Conservation (phyloP, 768 basidiomycete species). For the Pisolithus marmoratus region DNA sequence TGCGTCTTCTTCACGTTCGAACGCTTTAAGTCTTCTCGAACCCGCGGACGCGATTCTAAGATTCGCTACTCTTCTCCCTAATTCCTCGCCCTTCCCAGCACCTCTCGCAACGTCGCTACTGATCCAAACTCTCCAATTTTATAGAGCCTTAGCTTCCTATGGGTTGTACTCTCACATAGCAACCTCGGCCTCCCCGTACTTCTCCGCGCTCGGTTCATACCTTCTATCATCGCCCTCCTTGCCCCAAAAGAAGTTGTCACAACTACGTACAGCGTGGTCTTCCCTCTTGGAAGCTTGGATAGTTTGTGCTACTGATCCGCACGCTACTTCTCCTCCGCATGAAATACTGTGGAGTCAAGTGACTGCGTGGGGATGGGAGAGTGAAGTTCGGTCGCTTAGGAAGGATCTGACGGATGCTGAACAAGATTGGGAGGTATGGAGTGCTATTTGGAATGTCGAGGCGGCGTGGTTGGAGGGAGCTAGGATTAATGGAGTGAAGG, state of each 20-base stretch:
- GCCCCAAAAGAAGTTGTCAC: not conserved
- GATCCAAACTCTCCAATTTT: slow-evolving; percentile 54
- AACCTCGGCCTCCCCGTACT: slow-evolving; percentile 16
- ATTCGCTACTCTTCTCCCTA: slow-evolving; percentile 58
- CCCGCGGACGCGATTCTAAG: slow-evolving; percentile 64
- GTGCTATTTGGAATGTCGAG: slow-evolving; percentile 33
- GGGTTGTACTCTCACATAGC: slow-evolving; percentile 72
- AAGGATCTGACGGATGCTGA: slow-evolving; percentile 27
- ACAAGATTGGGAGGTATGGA: slow-evolving; percentile 25
- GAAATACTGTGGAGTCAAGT: slow-evolving; percentile 89
- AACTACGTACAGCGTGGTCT: slow-evolving; percentile 48
- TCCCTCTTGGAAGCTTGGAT: slow-evolving; percentile 67
- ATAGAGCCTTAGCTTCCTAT: slow-evolving; percentile 63
- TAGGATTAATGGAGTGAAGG: slow-evolving; percentile 60
- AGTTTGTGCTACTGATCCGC: slow-evolving; percentile 84
- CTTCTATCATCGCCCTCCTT: slow-evolving; percentile 29
- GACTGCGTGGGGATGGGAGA: slow-evolving; percentile 69
- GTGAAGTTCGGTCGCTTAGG: slow-evolving; percentile 43
- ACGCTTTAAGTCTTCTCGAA: slow-evolving; percentile 52
- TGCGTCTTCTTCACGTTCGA: slow-evolving; percentile 59
- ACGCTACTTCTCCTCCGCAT: slow-evolving; percentile 79
- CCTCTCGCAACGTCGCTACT: slow-evolving; percentile 43
- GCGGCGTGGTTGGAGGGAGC: slow-evolving; percentile 75
- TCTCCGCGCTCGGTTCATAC: slow-evolving; percentile 46
- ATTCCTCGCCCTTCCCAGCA: slow-evolving; percentile 33